Evolutionary conservation across 306 rosid genomes (phyloP), one percentile per base, ranked within the genome.

Genomic region (Acmispon strigosus): DNA sequence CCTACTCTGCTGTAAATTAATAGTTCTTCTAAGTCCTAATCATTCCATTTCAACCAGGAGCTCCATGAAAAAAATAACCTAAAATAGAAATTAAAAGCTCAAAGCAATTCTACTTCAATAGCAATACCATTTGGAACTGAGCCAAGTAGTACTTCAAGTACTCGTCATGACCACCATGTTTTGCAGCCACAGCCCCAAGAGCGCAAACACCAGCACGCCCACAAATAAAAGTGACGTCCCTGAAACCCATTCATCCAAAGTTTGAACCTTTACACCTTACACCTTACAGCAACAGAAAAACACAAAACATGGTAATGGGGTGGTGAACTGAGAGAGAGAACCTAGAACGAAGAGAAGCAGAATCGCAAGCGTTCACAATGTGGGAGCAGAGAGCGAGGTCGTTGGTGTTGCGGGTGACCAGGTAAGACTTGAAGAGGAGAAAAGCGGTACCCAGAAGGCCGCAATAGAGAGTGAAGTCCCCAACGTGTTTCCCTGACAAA

Each of bases 191-290:
- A 62, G 92, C 96, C 5, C 94, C 96, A 77, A 90, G 86, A 32
- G 88, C 88, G 51, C 88, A 88, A 51, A 90, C 85, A 60, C 94
- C 92, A 27, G 87, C 90, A 55, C 92, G 90, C 50, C 96, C 96
- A 65, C 92, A 88, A 43, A 90, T 70, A 44, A 90, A 88, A 24
- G 86, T 84, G 9, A 83, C 90, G 52, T 83, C 88, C 85, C 94
- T 90, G 72, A 44, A 66, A 82, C 22, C 64, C 64, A 55, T 64
- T 66, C 64, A 73, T 18, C 17, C 50, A 73, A 78, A 62, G 55
- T 22, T 4, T 47, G 67, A 70, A 62, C 34, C 22, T 34, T 52
- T 29, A 74, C 42, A 45, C 66, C 4, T 13, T 62, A 66, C 43
- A 54, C 66, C n/a, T n/a, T n/a, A n/a, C n/a, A 17, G 0, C 13